Evolutionary conservation across 176 grass and related monocot genomes (phyloP).

Genomic region (Oryza officinalis): DNA sequence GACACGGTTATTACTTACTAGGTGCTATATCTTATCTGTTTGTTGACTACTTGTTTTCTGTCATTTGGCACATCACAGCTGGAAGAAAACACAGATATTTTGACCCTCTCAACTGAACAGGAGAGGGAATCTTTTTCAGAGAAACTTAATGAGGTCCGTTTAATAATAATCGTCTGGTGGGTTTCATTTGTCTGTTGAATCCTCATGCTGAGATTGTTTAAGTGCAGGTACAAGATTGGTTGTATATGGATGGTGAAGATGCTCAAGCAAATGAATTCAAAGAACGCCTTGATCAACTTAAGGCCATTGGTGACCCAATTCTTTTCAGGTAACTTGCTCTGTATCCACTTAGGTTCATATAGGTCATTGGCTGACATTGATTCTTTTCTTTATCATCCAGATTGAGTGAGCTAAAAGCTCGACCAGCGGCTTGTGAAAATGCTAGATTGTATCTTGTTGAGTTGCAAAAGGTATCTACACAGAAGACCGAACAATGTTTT

Average conservation of each 20-base stretch:
- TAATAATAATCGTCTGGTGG: slow-evolving; percentile 1
- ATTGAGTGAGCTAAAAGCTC: slow-evolving; percentile 78
- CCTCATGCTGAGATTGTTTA: slow-evolving; percentile 28
- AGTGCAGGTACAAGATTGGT: slow-evolving; percentile 94
- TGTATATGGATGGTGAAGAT: slow-evolving; percentile 98
- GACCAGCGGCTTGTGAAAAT: slow-evolving; percentile 75
- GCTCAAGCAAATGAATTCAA: slow-evolving; percentile 91
- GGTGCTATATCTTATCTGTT: slow-evolving; percentile 9
- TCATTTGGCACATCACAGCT: slow-evolving; percentile 51
- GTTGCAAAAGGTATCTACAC: slow-evolving; percentile 54
- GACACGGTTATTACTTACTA: neutral
- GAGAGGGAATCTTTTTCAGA: slow-evolving; percentile 73
- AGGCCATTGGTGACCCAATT: slow-evolving; percentile 83
- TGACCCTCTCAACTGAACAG: slow-evolving; percentile 87
- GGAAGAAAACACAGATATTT: slow-evolving; percentile 79
- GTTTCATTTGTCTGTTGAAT: slow-evolving; percentile 15
- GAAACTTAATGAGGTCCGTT: slow-evolving; percentile 84
- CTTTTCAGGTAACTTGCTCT: slow-evolving; percentile 78
- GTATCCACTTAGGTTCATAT: neutral
- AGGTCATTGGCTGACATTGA: slow-evolving; percentile 9
- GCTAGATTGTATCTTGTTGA: slow-evolving; percentile 75
- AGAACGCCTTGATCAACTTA: slow-evolving; percentile 84
- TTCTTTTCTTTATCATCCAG: slow-evolving; percentile 44
- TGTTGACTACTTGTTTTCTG: slow-evolving; percentile 37
- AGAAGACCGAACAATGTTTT: neutral